Evolutionary conservation across 2,329 filamentous ascomycete species (phyloP).

Genomic region (Corinectria fuckeliana): DNA sequence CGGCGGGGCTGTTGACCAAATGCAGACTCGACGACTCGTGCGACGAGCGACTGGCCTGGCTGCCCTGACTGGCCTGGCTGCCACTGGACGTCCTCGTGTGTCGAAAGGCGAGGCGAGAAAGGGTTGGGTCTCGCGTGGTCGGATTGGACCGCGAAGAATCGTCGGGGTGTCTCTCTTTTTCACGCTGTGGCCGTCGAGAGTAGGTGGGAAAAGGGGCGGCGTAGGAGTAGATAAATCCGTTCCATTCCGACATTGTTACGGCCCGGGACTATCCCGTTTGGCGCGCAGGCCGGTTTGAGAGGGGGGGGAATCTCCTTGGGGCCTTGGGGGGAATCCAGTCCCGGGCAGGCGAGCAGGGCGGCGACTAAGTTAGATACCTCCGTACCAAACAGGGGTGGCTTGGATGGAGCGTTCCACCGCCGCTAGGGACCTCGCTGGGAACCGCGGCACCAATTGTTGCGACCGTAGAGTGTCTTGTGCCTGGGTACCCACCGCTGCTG

Average conservation of each 20-base stretch:
- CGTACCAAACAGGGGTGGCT: slow-evolving; percentile 30
- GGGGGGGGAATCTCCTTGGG: no score
- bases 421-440: slow-evolving; percentile 27
- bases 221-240: slow-evolving; percentile 40
- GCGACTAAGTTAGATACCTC: slow-evolving; percentile 19
- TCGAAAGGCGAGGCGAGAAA: slow-evolving; percentile 29
- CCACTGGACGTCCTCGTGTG: slow-evolving; percentile 36
- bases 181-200: slow-evolving; percentile 31
- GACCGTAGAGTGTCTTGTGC: slow-evolving; percentile 22
- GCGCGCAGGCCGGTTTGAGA: slow-evolving; percentile 29
- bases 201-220: slow-evolving; percentile 42
- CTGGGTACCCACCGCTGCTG: slow-evolving; percentile 25
- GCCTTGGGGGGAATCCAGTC: slow-evolving; percentile 17
- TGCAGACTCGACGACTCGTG: slow-evolving; percentile 38
- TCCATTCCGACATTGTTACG: slow-evolving; percentile 42
- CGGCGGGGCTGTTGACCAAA: slow-evolving; percentile 40
- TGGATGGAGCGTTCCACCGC: slow-evolving; percentile 32
- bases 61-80: slow-evolving; percentile 37
- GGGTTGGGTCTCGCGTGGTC: slow-evolving; percentile 26
- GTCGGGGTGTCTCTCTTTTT: slow-evolving; percentile 38
- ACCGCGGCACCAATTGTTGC: slow-evolving; percentile 21
- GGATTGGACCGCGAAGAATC: slow-evolving; percentile 30
- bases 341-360: slow-evolving; percentile 6
- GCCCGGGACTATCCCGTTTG: slow-evolving; percentile 37
- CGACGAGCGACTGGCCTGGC: slow-evolving; percentile 37